Evolutionary conservation across 2,329 filamentous ascomycete species (phyloP).

Genomic region (Cadophora luteo-olivacea): DNA sequence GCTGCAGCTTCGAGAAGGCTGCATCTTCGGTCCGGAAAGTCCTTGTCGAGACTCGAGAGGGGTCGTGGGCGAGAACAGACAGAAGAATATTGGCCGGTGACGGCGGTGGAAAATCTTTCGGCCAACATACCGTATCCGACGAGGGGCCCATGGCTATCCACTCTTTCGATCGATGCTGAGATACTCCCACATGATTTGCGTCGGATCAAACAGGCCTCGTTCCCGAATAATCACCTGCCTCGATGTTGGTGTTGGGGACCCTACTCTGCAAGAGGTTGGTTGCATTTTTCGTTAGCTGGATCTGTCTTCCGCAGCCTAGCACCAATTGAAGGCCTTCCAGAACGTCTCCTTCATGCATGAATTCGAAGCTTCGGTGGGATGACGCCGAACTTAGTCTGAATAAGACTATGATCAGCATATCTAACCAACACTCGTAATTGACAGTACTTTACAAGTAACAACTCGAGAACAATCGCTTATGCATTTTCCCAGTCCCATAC

Average conservation of each 20-base stretch:
- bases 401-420: neutral
- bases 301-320: slow-evolving; percentile 6
- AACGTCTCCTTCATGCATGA: slow-evolving; percentile 22
- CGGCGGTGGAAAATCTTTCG: slow-evolving; percentile 10
- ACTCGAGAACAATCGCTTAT: neutral
- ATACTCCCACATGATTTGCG: slow-evolving; percentile 11
- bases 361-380: slow-evolving; percentile 14
- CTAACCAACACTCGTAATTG: neutral
- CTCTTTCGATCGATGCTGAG: neutral
- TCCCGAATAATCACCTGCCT: slow-evolving; percentile 13
- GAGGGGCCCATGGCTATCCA: neutral
- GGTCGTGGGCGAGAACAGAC: slow-evolving; percentile 1
- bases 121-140: slow-evolving; percentile 7
- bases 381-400: slow-evolving; percentile 15
- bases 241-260: neutral
- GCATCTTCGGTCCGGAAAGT: slow-evolving; percentile 34
- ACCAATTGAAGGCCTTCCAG: slow-evolving; percentile 20
- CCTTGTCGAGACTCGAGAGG: neutral
- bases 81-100: slow-evolving; percentile 12
- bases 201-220: slow-evolving; percentile 3
- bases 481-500: neutral
- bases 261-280: neutral
- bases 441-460: neutral
- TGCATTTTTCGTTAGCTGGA: neutral
- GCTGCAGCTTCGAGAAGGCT: slow-evolving; percentile 25